Percentiles rank a stretch among this genome's conserved stretches.
Evolutionary conservation across 768 basidiomycete species (phyloP).

Genomic region (Grammothele lineata): DNA sequence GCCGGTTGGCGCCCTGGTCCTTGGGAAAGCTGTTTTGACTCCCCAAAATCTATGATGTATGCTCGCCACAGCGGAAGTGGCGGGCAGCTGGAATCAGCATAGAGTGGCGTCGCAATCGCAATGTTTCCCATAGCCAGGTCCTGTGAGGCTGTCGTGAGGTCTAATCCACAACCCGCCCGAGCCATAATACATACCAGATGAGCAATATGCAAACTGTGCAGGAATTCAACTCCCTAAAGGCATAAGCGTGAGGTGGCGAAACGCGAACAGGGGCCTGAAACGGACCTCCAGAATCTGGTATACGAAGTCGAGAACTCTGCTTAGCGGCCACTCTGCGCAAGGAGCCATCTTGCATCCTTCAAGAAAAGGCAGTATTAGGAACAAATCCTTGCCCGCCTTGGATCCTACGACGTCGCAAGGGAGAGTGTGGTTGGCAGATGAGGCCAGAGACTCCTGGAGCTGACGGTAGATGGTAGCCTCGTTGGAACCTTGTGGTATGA

Average conservation of each 20-base stretch:
- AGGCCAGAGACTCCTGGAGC: too few species aligned
- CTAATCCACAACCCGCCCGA: neutral
- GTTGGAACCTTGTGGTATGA: too few species aligned
- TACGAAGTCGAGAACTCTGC: neutral
- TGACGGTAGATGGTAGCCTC: too few species aligned
- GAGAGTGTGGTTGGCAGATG: neutral
- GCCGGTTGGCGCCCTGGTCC: neutral
- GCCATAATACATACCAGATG: neutral
- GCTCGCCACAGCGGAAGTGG: neutral
- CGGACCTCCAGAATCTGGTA: neutral
- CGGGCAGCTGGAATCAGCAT: neutral
- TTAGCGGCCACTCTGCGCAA: neutral
- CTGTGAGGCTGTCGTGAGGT: neutral
- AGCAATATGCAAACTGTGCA: neutral
- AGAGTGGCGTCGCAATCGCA: neutral
- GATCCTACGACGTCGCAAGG: neutral
- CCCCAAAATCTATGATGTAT: neutral
- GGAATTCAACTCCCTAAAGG: neutral
- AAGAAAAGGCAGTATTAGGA: neutral
- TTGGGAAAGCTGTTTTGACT: neutral
- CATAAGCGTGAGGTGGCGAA: too few species aligned
- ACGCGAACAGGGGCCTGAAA: neutral
- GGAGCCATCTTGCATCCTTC: neutral
- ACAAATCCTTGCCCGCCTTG: neutral
- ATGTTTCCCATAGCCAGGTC: neutral